Conservation (phyloP, 192 early-diverging fungal species). For the Dispira parvispora region DNA sequence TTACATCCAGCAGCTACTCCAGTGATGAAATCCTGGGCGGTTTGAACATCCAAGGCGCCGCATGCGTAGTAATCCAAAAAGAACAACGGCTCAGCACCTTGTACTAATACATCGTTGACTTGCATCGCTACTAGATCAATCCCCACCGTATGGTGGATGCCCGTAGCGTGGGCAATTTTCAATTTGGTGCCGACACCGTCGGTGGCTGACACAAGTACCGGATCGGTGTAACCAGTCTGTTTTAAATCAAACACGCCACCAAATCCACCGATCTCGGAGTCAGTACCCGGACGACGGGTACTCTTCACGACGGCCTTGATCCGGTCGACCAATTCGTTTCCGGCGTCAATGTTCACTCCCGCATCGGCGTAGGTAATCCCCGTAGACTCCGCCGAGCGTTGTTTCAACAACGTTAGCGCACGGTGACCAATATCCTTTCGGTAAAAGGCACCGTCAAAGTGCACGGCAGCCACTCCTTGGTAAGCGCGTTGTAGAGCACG, state of each 20-base stretch:
- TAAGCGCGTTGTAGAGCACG: constrained; percentile 71
- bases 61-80: constrained; percentile 99
- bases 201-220: constrained; percentile 91
- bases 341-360: constrained; percentile 91
- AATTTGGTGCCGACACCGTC: constrained; percentile 99
- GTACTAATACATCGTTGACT: constrained; percentile 96
- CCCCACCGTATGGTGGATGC: constrained; percentile 85
- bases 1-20: constrained; percentile 91
- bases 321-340: constrained; percentile 84
- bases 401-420: constrained; percentile 29
- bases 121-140: constrained; percentile 99
- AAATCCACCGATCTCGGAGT: constrained; percentile 96
- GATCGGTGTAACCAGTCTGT: constrained; percentile 81
- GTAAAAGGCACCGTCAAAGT: constrained; percentile 80
- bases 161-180: constrained; percentile 75
- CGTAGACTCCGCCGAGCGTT: constrained; percentile 14
- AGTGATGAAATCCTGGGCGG: constrained; percentile 75
- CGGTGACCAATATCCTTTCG: constrained; percentile 87
- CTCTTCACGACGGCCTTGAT: constrained; percentile 92
- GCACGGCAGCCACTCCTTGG: constrained; percentile 36
- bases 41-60: constrained; percentile 80
- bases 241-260: constrained; percentile 95
- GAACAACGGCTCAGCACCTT: constrained; percentile 96
- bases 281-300: constrained; percentile 82
- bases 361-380: constrained; percentile 88